Percentiles rank a stretch among this genome's conserved stretches.
Evolutionary conservation across 345 rosid species (phyloP).

Genomic region (Litchi chinensis): DNA sequence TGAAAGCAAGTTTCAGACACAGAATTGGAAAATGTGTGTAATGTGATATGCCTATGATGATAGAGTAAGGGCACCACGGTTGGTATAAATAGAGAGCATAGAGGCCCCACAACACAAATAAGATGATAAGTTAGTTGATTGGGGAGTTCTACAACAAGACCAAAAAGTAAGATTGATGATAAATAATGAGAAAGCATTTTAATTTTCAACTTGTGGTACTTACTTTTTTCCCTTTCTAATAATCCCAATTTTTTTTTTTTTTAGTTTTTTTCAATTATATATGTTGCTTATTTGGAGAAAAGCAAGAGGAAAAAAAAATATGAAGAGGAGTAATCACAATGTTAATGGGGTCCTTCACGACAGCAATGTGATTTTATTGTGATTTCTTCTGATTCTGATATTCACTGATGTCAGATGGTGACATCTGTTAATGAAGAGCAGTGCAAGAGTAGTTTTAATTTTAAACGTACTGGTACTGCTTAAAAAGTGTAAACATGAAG

Average conservation of each 20-base stretch:
- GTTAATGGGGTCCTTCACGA: neutral
- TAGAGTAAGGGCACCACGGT: conserved; percentile 23
- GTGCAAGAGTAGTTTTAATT: no score
- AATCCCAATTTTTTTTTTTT: conserved; percentile 2
- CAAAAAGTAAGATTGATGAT: conserved; percentile 19
- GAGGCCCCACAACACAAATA: conserved; percentile 28
- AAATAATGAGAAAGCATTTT: neutral
- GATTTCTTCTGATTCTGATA: neutral
- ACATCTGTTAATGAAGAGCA: neutral
- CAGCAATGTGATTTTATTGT: neutral
- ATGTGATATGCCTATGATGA: conserved; percentile 15
- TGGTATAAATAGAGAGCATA: conserved; percentile 45
- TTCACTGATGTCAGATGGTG: neutral
- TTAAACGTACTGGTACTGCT: no score
- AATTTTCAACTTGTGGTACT: neutral
- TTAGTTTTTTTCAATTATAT: no score
- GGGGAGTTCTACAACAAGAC: conserved; percentile 41
- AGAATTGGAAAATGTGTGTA: conserved; percentile 12
- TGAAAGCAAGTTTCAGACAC: conserved; percentile 8
- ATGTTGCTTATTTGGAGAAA: conserved; percentile 11
- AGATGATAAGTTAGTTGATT: conserved; percentile 47
- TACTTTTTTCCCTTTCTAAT: neutral
- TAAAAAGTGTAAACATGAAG: neutral
- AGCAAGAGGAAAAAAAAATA: conserved; percentile 10
- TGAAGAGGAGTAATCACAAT: neutral